Evolutionary conservation across 139 green algal species (phyloP).

Genomic region (Picochlorum sp.): DNA sequence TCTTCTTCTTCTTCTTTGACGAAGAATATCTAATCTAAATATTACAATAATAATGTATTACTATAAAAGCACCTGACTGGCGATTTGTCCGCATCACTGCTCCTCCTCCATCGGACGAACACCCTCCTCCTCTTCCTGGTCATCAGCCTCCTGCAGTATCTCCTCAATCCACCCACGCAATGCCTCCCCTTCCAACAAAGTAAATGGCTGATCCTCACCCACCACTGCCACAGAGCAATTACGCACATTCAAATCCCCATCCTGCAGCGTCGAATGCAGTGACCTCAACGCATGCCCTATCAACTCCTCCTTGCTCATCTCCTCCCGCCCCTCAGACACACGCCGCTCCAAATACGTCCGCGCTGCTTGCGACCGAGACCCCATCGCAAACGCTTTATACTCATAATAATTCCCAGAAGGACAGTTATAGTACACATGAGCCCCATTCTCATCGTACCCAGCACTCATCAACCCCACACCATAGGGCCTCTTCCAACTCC

Average conservation of each 20-base stretch:
- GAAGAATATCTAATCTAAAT: too few relatives aligned
- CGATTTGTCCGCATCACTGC: too few relatives aligned
- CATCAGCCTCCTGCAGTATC: conserved; percentile 21
- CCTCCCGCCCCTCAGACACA: conserved; percentile 77
- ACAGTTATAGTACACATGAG: conserved; percentile 81
- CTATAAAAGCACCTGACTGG: too few relatives aligned
- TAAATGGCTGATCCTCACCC: conserved; percentile 66
- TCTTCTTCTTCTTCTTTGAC: too few relatives aligned
- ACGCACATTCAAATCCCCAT: conserved; percentile 75
- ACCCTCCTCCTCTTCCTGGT: too few relatives aligned
- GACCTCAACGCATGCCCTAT: conserved; percentile 71
- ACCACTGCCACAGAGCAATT: conserved; percentile 79
- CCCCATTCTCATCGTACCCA: conserved; percentile 65
- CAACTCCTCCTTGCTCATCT: conserved; percentile 66
- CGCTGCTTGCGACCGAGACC: conserved; percentile 84
- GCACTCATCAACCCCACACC: conserved; percentile 89
- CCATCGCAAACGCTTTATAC: conserved; percentile 95
- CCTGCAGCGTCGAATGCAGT: conserved; percentile 36
- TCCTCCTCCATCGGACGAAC: too few relatives aligned
- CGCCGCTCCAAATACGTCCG: conserved; percentile 93
- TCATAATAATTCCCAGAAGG: conserved; percentile 95
- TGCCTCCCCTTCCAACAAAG: conserved; percentile 69
- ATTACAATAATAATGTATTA: too few relatives aligned
- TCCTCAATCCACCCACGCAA: conserved; percentile 49
- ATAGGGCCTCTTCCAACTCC: conserved; percentile 90